A percentile compares a stretch with the other conserved stretches of the same genome.
Evolutionary conservation across 2,329 filamentous ascomycete genomes (phyloP).

Genomic region (Diaporthe nobilis): DNA sequence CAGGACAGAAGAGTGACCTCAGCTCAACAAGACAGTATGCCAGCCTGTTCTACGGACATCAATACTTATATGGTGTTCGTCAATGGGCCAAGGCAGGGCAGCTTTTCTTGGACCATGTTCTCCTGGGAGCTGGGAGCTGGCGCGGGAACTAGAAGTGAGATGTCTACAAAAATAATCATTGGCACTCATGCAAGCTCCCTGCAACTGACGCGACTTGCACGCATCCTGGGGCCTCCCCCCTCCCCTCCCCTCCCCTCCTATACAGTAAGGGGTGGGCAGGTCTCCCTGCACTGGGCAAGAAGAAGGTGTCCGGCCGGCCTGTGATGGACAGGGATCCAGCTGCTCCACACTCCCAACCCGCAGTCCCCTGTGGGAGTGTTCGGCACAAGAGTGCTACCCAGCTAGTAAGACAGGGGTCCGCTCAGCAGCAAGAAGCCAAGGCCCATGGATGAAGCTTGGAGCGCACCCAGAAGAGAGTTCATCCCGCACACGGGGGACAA

Average conservation of each 20-base stretch:
- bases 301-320: slow-evolving; percentile 1
- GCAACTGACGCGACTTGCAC: slow-evolving; percentile 2
- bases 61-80: background rate
- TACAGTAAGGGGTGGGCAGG: background rate
- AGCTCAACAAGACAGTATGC: background rate
- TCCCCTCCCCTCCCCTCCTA: background rate
- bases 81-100: background rate
- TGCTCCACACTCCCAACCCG: background rate
- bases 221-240: background rate
- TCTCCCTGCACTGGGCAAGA: background rate
- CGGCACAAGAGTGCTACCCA: background rate
- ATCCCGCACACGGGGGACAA: slow-evolving; percentile 25
- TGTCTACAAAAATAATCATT: background rate
- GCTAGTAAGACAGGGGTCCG: background rate
- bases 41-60: background rate
- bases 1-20: background rate
- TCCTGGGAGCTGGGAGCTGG: background rate
- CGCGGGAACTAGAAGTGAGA: background rate
- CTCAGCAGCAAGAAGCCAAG: background rate
- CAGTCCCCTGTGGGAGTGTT: background rate
- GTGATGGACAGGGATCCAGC: slow-evolving; percentile 24
- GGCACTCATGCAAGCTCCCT: slow-evolving; percentile 20
- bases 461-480: slow-evolving; percentile 16
- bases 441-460: slow-evolving; percentile 29
- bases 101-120: background rate